Base-by-base conservation (phyloP, 2,329 filamentous ascomycete species). In the Fusarium graminum region DNA sequence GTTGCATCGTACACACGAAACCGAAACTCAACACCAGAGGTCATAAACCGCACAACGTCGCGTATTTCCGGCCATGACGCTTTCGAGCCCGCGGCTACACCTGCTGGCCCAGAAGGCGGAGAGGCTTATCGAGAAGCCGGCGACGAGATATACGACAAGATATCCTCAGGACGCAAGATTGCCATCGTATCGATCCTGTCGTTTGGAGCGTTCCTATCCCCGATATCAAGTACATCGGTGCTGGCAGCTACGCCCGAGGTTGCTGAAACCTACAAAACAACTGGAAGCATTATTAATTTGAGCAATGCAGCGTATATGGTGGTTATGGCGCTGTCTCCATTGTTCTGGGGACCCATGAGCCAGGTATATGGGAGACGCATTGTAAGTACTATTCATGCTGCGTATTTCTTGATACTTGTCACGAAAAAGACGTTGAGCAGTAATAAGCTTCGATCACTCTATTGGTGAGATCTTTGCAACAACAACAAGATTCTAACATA, bases 241-340 rank as follows among this genome's bases (percentile, higher is more conserved):
- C 78, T 94, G 13, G 85, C 90, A 2, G 92, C 91, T 3, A 86
- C 90, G 2, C 91, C 91, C 2, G 91, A 94, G 75, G 88, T 94
- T 7, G 90, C 90, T 3, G 75, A 74, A 6, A 88, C 86, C 9
- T 92, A 86, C 74, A 66, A 80, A 38, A 92, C 89, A 0, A 90
- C 86, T 0, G 89, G 88, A 7, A 85, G 85, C 11, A 84, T 93
- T 56, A 88, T 94, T 74, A 92, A 92, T 73, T 77, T 91, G 42
- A 89, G 86, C 72, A 94, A 94, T 77, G 91, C 91, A 0, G 77
- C 90, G n/a, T 92, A 92, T 69, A 84, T 92, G 80, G 76, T 89
- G 6, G 88, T 90, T 69, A 94, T 93, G 90, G 91, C 89, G 0
- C 55, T 92, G 6, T 86, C 84, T 14, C 88, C 90, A 2, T 84